Conservation (phyloP, 2,329 filamentous ascomycete genomes). For the Neofusicoccum laricinum region DNA sequence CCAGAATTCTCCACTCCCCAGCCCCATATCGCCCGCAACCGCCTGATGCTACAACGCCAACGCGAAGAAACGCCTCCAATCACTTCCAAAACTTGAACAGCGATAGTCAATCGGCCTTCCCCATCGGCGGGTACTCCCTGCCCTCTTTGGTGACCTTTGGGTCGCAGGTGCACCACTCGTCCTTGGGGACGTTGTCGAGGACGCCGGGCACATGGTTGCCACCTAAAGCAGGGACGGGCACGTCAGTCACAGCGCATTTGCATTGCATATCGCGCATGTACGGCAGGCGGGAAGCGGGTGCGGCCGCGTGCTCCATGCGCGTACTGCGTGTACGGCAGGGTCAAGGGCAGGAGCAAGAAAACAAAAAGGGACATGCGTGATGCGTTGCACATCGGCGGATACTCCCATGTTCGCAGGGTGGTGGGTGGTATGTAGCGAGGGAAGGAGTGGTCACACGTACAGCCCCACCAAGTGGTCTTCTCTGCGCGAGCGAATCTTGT, state of each 20-base stretch:
- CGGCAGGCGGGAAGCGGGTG: no score
- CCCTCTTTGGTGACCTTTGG: slow-evolving; percentile 62
- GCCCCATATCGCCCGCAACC: no score
- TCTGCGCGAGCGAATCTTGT: slow-evolving; percentile 34
- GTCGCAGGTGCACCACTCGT: slow-evolving; percentile 63
- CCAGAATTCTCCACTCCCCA: not conserved
- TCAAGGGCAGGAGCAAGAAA: no score
- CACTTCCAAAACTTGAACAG: not conserved
- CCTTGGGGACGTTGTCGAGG: slow-evolving; percentile 57
- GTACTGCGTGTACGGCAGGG: no score
- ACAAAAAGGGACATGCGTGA: no score
- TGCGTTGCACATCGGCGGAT: no score
- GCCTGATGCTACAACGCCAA: no score
- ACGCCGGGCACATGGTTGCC: slow-evolving; percentile 60
- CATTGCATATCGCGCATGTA: no score
- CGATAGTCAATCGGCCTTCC: slow-evolving; percentile 28
- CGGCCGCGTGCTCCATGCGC: no score
- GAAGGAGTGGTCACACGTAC: slow-evolving; percentile 26
- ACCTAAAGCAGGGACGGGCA: slow-evolving; percentile 13
- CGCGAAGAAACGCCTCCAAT: no score
- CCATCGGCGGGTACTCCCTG: slow-evolving; percentile 65
- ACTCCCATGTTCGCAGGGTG: no score
- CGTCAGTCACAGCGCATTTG: not conserved
- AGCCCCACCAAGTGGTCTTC: slow-evolving; percentile 64
- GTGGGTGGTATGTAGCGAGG: no score